Conservation (phyloP, 208 protist species). For the Leishmania tropica region DNA sequence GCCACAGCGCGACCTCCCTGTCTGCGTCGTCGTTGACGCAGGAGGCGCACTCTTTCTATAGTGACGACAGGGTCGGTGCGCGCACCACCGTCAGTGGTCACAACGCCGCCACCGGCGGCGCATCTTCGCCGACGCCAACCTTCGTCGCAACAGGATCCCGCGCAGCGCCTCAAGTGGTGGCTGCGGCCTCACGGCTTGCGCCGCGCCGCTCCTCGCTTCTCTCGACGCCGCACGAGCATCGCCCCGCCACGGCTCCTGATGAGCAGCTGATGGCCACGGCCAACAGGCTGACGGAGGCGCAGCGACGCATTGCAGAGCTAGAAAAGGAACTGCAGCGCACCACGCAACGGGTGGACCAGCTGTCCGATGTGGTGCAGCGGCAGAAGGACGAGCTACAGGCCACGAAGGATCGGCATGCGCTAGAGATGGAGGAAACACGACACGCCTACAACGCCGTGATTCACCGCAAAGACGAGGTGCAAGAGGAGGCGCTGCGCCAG, state of each 20-base stretch:
- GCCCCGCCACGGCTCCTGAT: background rate
- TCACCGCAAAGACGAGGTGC: slow-evolving; percentile 44
- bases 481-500: slow-evolving; percentile 56
- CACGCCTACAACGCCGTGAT: slow-evolving; percentile 49
- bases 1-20: background rate
- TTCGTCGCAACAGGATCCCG: background rate
- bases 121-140: background rate
- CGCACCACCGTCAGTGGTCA: background rate
- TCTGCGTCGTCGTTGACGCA: slow-evolving; percentile 2
- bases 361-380: slow-evolving; percentile 40
- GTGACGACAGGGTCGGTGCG: background rate
- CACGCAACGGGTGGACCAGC: slow-evolving; percentile 49
- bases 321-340: slow-evolving; percentile 46
- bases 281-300: slow-evolving; percentile 16
- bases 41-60: background rate
- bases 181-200: background rate
- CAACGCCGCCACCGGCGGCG: background rate
- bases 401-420: slow-evolving; percentile 34
- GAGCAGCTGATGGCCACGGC: slow-evolving; percentile 8
- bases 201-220: background rate
- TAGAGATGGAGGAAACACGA: slow-evolving; percentile 52
- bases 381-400: slow-evolving; percentile 49
- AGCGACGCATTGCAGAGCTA: slow-evolving; percentile 32
- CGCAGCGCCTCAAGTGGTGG: background rate
- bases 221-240: background rate